Conservation (phyloP, 306 rosid genomes). For the Bauhinia variegata region DNA sequence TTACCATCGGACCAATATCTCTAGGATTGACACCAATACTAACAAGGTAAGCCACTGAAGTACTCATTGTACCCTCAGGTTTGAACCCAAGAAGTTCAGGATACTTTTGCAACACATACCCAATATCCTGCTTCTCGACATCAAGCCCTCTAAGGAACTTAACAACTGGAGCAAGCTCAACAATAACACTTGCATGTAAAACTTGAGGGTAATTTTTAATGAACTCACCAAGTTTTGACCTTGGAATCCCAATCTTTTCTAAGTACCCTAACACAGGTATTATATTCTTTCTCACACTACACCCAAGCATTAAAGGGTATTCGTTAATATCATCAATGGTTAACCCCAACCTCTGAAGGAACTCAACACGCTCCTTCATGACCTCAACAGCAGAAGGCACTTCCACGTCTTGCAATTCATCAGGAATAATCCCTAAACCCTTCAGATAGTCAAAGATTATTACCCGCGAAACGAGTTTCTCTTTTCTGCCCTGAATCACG, state of each 20-base stretch:
- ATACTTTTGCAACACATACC: slow-evolving; percentile 82
- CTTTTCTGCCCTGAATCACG: slow-evolving; percentile 88
- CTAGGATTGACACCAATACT: slow-evolving; percentile 89
- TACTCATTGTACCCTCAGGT: slow-evolving; percentile 97
- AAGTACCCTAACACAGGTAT: slow-evolving; percentile 86
- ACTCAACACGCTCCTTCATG: slow-evolving; percentile 87
- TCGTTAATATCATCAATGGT: slow-evolving; percentile 74
- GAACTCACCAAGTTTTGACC: slow-evolving; percentile 76
- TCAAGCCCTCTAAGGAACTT: slow-evolving; percentile 90
- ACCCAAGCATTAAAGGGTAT: slow-evolving; percentile 80
- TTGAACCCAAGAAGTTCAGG: slow-evolving; percentile 94
- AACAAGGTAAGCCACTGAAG: slow-evolving; percentile 92
- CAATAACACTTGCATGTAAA: slow-evolving; percentile 88
- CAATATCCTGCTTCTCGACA: slow-evolving; percentile 84
- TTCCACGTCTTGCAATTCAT: slow-evolving; percentile 76
- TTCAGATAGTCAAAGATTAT: slow-evolving; percentile 80
- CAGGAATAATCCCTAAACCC: slow-evolving; percentile 80
- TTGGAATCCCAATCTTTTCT: slow-evolving; percentile 85
- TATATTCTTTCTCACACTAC: slow-evolving; percentile 83
- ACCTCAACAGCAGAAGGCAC: slow-evolving; percentile 86
- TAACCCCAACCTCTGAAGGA: slow-evolving; percentile 75
- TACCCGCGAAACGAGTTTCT: slow-evolving; percentile 85
- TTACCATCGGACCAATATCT: slow-evolving; percentile 94
- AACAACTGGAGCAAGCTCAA: slow-evolving; percentile 90
- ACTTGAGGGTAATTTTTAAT: slow-evolving; percentile 81